A percentile compares a stretch with the other conserved stretches of the same genome.
Conservation (phyloP, 2,329 filamentous ascomycete genomes). For the Pseudogymnoascus sp. region DNA sequence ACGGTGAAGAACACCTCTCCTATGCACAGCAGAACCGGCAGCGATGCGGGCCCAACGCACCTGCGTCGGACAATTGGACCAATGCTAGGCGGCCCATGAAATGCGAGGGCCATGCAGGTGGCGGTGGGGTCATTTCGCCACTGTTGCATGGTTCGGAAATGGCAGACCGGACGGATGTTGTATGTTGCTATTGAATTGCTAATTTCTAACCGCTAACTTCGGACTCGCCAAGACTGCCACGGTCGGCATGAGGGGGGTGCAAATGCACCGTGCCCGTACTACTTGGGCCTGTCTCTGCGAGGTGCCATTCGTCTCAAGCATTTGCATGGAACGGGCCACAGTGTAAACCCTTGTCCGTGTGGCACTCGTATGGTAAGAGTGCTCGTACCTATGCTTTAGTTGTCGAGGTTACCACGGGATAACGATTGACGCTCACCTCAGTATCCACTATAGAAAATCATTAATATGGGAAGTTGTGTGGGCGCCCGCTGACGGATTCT, state of each 20-base stretch:
- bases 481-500: background rate
- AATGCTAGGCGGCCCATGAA: background rate
- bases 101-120: background rate
- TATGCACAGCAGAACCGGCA: background rate
- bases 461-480: slow-evolving; percentile 1
- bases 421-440: background rate
- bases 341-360: background rate
- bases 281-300: background rate
- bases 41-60: background rate
- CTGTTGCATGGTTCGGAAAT: background rate
- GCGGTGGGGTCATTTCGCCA: slow-evolving; percentile 4
- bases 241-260: background rate
- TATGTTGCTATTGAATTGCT: background rate
- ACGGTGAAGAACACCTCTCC: background rate
- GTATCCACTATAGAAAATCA: slow-evolving; percentile 8
- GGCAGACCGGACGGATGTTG: background rate
- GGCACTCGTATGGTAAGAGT: slow-evolving; percentile 4
- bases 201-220: background rate
- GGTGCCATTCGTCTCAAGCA: background rate
- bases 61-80: slow-evolving; percentile 3
- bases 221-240: background rate
- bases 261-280: background rate
- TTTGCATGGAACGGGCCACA: background rate
- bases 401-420: background rate
- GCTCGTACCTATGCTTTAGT: background rate